Conservation (phyloP, 1,284 basidiomycete species). For the Ganoderma multipileum region DNA sequence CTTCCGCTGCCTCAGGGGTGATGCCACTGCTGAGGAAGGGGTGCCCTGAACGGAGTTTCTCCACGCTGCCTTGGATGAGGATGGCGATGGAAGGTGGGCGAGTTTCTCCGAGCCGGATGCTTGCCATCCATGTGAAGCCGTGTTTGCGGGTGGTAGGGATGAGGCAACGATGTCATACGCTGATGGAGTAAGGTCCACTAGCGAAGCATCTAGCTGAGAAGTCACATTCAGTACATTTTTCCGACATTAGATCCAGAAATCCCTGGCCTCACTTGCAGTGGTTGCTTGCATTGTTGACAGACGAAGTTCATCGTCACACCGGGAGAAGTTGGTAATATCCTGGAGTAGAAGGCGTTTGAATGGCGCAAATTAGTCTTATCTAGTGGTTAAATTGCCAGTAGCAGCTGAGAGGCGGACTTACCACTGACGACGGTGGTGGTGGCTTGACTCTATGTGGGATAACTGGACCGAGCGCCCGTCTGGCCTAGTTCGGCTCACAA, state of each 20-base stretch:
- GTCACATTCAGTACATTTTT: constrained; percentile 14
- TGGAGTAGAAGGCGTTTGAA: background rate
- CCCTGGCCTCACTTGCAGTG: constrained; percentile 65
- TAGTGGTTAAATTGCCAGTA: too few species aligned
- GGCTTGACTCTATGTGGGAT: background rate
- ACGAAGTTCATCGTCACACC: constrained; percentile 61
- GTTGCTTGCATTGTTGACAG: constrained; percentile 89
- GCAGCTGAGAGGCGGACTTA: too few species aligned
- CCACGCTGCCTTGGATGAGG: constrained; percentile 67
- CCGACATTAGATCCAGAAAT: background rate
- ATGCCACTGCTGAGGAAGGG: constrained; percentile 47
- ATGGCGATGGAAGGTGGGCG: constrained; percentile 59
- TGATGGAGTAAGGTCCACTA: constrained; percentile 83
- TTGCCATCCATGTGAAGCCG: constrained; percentile 45
- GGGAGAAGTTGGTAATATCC: background rate
- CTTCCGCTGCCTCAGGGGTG: constrained; percentile 61
- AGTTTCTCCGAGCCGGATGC: constrained; percentile 61
- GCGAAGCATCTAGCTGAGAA: constrained; percentile 79
- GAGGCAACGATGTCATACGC: constrained; percentile 86
- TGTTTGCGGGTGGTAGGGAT: constrained; percentile 66
- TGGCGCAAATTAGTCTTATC: too few species aligned
- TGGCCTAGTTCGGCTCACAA: background rate
- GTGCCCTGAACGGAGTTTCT: constrained; percentile 54
- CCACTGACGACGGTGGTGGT: background rate
- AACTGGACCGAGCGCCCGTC: background rate